Conservation (phyloP, 2,329 filamentous ascomycete genomes). For the Cladophialophora immunda region DNA sequence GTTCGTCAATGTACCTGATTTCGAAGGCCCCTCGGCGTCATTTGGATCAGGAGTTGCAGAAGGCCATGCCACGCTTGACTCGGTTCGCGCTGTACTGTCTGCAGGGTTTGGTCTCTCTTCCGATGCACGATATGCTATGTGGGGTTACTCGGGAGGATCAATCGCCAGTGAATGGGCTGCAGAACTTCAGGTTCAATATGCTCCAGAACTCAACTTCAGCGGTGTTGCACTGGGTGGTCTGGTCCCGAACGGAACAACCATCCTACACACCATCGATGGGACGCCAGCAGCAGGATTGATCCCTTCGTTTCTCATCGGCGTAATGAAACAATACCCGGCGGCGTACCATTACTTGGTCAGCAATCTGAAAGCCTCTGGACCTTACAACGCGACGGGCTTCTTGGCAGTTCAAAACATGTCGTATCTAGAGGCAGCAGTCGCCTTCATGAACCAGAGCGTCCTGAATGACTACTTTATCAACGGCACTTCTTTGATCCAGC, state of each 20-base stretch:
- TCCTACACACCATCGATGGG: conserved; percentile 48
- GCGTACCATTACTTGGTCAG: conserved; percentile 16
- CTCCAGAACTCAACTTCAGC: conserved; percentile 60
- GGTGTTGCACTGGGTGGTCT: conserved; percentile 62
- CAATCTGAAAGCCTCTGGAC: conserved; percentile 8
- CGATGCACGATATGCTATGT: conserved; percentile 53
- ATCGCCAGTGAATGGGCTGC: conserved; percentile 63
- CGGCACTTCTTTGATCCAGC: conserved; percentile 1
- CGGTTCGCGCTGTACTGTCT: conserved; percentile 52
- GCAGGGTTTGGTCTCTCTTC: conserved; percentile 44
- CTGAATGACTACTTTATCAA: conserved; percentile 28
- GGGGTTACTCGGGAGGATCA: conserved; percentile 66
- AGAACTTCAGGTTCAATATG: conserved; percentile 62
- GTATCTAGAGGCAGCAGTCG: not conserved
- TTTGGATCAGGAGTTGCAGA: conserved; percentile 54
- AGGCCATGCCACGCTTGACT: conserved; percentile 56
- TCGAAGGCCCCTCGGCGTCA: conserved; percentile 54
- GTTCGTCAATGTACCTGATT: conserved; percentile 60
- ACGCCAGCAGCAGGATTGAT: conserved; percentile 48
- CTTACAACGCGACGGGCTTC: conserved; percentile 17
- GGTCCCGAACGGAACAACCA: conserved; percentile 52
- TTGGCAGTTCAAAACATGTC: conserved; percentile 7
- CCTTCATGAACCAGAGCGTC: conserved; percentile 29
- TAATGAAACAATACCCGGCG: conserved; percentile 43
- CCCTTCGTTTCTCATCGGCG: conserved; percentile 44